Evolutionary conservation across 768 basidiomycete species (phyloP).

Genomic region (Mycena polygramma): DNA sequence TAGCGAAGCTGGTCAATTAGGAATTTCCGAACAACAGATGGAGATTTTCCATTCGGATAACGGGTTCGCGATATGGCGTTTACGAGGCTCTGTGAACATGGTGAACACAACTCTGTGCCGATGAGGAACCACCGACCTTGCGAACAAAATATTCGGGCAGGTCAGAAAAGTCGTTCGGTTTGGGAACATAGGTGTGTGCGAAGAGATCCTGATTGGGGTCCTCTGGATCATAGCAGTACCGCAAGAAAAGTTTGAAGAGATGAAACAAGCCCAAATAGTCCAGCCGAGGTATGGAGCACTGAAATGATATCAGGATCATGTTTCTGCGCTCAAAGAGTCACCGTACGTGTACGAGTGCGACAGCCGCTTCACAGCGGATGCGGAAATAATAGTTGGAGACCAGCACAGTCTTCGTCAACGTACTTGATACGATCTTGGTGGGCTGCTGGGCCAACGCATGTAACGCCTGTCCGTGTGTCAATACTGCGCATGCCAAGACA

Average conservation of each 20-base stretch:
- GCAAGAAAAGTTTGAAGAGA: slow-evolving; percentile 93
- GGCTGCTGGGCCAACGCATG: slow-evolving; percentile 86
- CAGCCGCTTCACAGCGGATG: slow-evolving; percentile 94
- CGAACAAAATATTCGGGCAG: slow-evolving; percentile 94
- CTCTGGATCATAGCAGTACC: slow-evolving; percentile 91
- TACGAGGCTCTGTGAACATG: slow-evolving; percentile 71
- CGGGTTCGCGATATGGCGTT: slow-evolving; percentile 89
- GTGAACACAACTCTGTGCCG: not conserved
- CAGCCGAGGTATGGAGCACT: slow-evolving; percentile 88
- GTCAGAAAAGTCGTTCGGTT: slow-evolving; percentile 95
- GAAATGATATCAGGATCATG: slow-evolving; percentile 34
- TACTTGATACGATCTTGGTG: slow-evolving; percentile 89
- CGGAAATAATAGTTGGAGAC: slow-evolving; percentile 97
- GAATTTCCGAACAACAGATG: slow-evolving; percentile 87
- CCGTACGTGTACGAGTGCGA: slow-evolving; percentile 81
- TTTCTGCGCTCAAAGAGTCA: slow-evolving; percentile 18
- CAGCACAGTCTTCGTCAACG: slow-evolving; percentile 92
- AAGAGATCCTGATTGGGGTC: slow-evolving; percentile 87
- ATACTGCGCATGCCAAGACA: not conserved
- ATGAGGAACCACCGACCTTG: slow-evolving; percentile 68
- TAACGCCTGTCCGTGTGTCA: slow-evolving; percentile 76
- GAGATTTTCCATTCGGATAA: slow-evolving; percentile 89
- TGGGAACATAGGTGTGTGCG: slow-evolving; percentile 90
- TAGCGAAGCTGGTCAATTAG: slow-evolving; percentile 93
- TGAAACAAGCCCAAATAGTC: slow-evolving; percentile 95